Conservation (phyloP, 176 grass and related monocot genomes). For the Aegilops tauschii region DNA sequence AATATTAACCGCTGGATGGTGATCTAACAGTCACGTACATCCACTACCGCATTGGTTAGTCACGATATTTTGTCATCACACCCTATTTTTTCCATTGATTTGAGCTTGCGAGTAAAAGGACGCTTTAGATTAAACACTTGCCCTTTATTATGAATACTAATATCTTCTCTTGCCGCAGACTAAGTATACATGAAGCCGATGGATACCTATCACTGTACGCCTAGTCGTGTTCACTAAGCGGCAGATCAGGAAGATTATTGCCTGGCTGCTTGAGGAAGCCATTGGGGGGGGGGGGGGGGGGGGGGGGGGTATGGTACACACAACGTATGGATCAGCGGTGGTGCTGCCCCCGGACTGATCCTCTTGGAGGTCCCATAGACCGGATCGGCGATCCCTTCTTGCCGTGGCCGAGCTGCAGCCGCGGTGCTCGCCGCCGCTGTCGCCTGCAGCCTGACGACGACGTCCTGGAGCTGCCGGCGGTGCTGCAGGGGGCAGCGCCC, state of each 20-base stretch:
- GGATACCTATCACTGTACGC: neutral
- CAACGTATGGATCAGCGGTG: constrained; percentile 44
- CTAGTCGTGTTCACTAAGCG: neutral
- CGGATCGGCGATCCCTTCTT: neutral
- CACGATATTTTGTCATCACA: no score
- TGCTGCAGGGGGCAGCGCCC: constrained; percentile 1
- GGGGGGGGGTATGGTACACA: neutral
- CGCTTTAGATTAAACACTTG: no score
- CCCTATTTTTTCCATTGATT: no score
- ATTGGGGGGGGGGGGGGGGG: no score
- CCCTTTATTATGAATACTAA: no score
- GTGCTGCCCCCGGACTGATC: constrained; percentile 66
- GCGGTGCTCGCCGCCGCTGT: neutral
- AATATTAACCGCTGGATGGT: no score
- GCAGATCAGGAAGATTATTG: neutral
- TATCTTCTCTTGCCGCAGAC: neutral
- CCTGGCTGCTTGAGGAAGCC: neutral
- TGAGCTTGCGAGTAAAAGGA: no score
- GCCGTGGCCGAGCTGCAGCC: neutral
- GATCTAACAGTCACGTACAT: no score
- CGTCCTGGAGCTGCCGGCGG: neutral
- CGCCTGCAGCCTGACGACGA: neutral
- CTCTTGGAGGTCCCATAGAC: constrained; percentile 45
- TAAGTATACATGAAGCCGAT: neutral
- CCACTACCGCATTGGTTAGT: no score